A percentile compares a stretch with the other conserved stretches of the same genome.
These are phyloP conservation scores for Wickerhamomyces sp. DNA, from an alignment of 1,139 yeast species.

Conservation along the genomic window DNA sequence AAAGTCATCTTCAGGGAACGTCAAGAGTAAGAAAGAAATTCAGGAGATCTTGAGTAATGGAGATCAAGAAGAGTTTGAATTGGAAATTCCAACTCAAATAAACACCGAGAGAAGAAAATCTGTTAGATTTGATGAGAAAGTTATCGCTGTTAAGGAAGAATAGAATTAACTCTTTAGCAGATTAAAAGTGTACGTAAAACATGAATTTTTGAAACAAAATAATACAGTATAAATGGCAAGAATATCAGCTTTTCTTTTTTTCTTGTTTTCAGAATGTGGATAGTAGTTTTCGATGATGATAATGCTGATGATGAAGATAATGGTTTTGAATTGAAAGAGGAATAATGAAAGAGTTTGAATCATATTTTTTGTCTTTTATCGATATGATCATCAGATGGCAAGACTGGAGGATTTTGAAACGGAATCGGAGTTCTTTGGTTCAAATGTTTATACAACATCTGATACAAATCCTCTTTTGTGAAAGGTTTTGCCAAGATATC, in stretches of 20 bases:
- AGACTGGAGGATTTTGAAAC: constrained; percentile 19
- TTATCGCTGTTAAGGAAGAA: constrained; percentile 36
- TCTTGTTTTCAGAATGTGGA: too few species aligned
- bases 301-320: too few species aligned
- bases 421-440: constrained; percentile 31
- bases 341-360: too few species aligned
- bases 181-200: too few species aligned
- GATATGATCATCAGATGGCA: constrained; percentile 20
- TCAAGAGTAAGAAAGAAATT: constrained; percentile 35
- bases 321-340: too few species aligned
- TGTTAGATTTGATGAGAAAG: constrained; percentile 67
- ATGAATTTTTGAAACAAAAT: too few species aligned
- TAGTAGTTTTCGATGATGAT: too few species aligned
- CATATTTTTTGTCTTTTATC: constrained; percentile 26
- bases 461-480: constrained; percentile 75
- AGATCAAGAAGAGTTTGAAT: constrained; percentile 43
- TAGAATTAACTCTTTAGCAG: too few species aligned
- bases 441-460: constrained; percentile 68
- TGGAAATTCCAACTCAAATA: constrained; percentile 36
- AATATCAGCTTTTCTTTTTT: too few species aligned
- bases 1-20: constrained; percentile 15
- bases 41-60: constrained; percentile 42
- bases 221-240: too few species aligned
- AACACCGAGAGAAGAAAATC: constrained; percentile 55
- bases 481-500: constrained; percentile 92